These are phyloP conservation scores for Saccharomycopsis hybrid DNA, from an alignment of 1,139 yeast species.

Conservation along the genomic window DNA sequence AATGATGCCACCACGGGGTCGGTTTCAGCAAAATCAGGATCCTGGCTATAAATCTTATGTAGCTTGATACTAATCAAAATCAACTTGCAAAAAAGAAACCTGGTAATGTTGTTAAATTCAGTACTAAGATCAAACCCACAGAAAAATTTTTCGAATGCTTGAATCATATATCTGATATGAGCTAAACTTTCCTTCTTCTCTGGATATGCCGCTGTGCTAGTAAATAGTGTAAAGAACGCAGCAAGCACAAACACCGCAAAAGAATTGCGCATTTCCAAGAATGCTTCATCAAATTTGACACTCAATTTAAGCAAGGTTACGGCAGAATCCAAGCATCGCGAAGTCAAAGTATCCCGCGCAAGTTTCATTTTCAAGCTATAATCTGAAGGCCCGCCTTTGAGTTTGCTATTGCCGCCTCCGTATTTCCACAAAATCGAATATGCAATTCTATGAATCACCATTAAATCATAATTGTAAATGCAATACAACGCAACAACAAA, in stretches of 20 bases:
- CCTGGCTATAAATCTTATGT: too few species aligned
- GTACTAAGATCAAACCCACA: too few species aligned
- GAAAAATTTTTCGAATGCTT: too few species aligned
- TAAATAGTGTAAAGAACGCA: conserved; percentile 6
- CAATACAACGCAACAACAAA: conserved; percentile 1
- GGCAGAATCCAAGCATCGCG: not conserved
- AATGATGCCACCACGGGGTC: too few species aligned
- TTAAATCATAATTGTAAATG: conserved; percentile 2
- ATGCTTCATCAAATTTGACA: conserved; percentile 1
- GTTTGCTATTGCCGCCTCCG: not conserved
- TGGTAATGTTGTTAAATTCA: too few species aligned
- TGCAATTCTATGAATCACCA: conserved; percentile 5
- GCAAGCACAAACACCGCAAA: not conserved
- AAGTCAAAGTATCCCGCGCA: not conserved
- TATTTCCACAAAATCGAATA: conserved; percentile 1
- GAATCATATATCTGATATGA: too few species aligned
- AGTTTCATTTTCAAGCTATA: not conserved
- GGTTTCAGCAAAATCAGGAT: too few species aligned
- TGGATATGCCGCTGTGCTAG: not conserved
- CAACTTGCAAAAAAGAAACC: too few species aligned
- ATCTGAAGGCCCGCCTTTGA: not conserved
- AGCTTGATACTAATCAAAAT: too few species aligned
- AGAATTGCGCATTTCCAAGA: not conserved
- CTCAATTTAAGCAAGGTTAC: conserved; percentile 1
- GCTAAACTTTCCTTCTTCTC: not conserved